Conservation (phyloP, 1,139 yeast genomes). For the Diutina siamensis region DNA sequence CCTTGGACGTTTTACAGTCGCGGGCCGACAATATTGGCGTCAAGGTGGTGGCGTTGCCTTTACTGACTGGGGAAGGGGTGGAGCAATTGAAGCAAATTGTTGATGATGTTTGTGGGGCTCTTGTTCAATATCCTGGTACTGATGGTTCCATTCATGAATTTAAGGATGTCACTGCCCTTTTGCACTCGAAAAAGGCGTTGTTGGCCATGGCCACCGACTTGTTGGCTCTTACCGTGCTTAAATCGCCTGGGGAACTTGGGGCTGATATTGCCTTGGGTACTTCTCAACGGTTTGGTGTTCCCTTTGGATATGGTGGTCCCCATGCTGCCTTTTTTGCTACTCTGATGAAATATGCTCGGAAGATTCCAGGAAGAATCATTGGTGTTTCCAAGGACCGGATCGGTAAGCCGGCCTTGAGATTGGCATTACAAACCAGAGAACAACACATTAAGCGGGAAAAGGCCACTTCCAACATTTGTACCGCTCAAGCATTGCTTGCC, state of each 20-base stretch:
- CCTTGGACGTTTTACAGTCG: slow-evolving; percentile 63
- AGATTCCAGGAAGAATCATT: slow-evolving; percentile 92
- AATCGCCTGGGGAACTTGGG: slow-evolving; percentile 75
- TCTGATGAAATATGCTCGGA: slow-evolving; percentile 63
- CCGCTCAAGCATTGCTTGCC: slow-evolving; percentile 93
- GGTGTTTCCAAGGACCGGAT: slow-evolving; percentile 89
- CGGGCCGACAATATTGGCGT: slow-evolving; percentile 72
- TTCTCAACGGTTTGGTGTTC: slow-evolving; percentile 94
- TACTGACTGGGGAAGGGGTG: slow-evolving; percentile 38
- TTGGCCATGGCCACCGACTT: slow-evolving; percentile 84
- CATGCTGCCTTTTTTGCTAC: slow-evolving; percentile 97
- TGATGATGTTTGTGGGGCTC: slow-evolving; percentile 58
- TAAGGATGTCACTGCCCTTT: slow-evolving; percentile 43
- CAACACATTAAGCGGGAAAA: slow-evolving; percentile 96
- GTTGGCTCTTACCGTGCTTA: slow-evolving; percentile 73
- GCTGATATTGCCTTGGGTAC: slow-evolving; percentile 93
- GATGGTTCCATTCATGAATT: slow-evolving; percentile 60
- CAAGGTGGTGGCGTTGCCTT: slow-evolving; percentile 48
- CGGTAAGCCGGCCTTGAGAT: slow-evolving; percentile 78
- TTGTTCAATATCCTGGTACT: slow-evolving; percentile 86
- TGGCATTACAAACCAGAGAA: slow-evolving; percentile 95
- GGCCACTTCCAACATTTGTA: slow-evolving; percentile 95
- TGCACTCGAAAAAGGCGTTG: slow-evolving; percentile 65
- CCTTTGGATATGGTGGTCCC: slow-evolving; percentile 97
- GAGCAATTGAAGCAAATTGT: slow-evolving; percentile 23